A percentile compares a stretch with the other conserved stretches of the same genome.
These are phyloP conservation scores for Calonectria pseudoreteaudii DNA, from an alignment of 2,329 filamentous ascomycete genomes.

Conservation along the genomic window DNA sequence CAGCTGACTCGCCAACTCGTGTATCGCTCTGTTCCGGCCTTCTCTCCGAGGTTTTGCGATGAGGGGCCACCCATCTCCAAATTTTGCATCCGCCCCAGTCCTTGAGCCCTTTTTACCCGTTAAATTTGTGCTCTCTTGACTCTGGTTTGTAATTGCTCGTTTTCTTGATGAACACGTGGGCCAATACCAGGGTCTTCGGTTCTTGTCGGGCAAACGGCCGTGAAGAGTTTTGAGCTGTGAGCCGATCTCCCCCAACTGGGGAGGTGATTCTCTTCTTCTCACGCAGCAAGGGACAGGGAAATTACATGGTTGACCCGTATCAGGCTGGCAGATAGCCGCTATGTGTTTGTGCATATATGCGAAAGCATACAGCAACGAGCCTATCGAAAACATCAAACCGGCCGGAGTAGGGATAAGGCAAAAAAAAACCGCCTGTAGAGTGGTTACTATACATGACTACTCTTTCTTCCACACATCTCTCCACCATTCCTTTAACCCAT, in stretches of 20 bases:
- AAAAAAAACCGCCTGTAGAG: background rate
- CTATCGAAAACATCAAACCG: background rate
- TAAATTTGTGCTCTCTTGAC: background rate
- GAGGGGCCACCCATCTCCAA: conserved; percentile 14
- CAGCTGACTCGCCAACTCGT: conserved; percentile 4
- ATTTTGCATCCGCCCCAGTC: background rate
- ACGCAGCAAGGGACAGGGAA: background rate
- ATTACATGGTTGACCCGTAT: background rate
- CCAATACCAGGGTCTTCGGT: background rate
- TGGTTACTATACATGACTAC: conserved; percentile 1
- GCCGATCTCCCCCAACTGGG: background rate
- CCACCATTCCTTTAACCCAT: conserved; percentile 93
- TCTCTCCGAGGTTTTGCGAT: conserved; percentile 17
- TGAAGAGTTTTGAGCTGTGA: conserved; percentile 4
- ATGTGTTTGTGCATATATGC: background rate
- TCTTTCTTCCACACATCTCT: conserved; percentile 74
- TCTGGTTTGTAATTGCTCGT: background rate
- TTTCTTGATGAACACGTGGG: conserved; percentile 16
- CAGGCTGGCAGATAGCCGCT: background rate
- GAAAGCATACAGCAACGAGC: background rate
- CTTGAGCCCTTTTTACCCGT: background rate
- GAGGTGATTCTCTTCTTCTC: background rate
- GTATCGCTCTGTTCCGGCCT: background rate
- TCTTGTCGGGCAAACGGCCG: conserved; percentile 12
- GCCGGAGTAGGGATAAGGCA: background rate